These are phyloP conservation scores for Turritis glabra DNA, from an alignment of 345 rosid species.

Conservation along the genomic window DNA sequence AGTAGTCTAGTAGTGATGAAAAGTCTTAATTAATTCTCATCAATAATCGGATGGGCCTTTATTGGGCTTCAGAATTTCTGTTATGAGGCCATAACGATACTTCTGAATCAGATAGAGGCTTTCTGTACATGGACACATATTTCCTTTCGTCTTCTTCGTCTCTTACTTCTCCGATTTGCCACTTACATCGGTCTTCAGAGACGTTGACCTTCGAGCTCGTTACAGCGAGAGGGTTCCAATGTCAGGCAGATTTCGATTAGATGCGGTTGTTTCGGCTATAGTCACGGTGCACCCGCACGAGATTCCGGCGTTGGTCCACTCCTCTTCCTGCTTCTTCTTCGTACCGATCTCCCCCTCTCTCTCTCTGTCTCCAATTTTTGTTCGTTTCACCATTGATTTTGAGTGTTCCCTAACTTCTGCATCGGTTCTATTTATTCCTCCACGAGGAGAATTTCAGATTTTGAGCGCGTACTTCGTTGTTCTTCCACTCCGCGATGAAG, in stretches of 20 bases:
- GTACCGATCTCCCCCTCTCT: slow-evolving; percentile 42
- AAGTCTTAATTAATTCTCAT: background rate
- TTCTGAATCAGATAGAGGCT: background rate
- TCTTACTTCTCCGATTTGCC: slow-evolving; percentile 18
- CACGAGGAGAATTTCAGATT: slow-evolving; percentile 45
- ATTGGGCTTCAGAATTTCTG: background rate
- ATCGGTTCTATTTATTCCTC: background rate
- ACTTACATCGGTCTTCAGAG: slow-evolving; percentile 19
- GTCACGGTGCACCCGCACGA: slow-evolving; percentile 85
- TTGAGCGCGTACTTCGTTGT: slow-evolving; percentile 89
- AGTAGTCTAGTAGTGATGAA: background rate
- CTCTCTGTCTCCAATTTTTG: background rate
- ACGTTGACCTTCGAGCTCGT: slow-evolving; percentile 27
- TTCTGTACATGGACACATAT: background rate
- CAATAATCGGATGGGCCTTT: background rate
- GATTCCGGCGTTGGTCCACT: slow-evolving; percentile 66
- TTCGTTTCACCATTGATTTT: background rate
- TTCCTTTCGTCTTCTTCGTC: background rate
- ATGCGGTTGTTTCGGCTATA: slow-evolving; percentile 56
- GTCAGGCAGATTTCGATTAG: slow-evolving; percentile 47
- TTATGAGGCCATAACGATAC: background rate
- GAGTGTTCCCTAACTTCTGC: background rate
- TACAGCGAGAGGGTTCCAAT: slow-evolving; percentile 10
- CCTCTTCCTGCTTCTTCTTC: slow-evolving; percentile 89
- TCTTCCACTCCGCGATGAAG: slow-evolving; percentile 88